A percentile compares a stretch with the other conserved stretches of the same genome.
Evolutionary conservation across 805 yeast genomes (phyloP).

Genomic region (Ogataea nakhonphanomensis): DNA sequence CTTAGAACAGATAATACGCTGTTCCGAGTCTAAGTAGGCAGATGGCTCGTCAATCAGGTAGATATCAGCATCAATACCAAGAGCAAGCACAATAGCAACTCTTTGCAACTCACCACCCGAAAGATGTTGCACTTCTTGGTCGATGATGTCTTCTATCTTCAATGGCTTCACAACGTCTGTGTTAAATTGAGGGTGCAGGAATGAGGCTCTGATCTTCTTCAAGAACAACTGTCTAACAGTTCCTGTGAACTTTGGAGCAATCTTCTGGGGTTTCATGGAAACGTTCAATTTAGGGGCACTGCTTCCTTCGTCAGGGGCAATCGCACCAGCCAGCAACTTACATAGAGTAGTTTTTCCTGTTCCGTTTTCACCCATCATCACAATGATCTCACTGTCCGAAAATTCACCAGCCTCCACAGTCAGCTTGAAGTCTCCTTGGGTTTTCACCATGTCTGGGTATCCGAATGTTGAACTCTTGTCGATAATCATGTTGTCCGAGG

Average conservation of each 20-base stretch:
- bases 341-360: conserved; percentile 99
- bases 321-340: conserved; percentile 89
- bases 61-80: conserved; percentile 94
- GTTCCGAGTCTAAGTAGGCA: conserved; percentile 98
- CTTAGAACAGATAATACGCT: conserved; percentile 98
- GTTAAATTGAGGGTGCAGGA: conserved; percentile 95
- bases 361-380: conserved; percentile 99
- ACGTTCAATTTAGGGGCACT: conserved; percentile 86
- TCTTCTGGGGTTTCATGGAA: conserved; percentile 98
- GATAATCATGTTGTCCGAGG: conserved; percentile 67
- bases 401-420: conserved; percentile 83
- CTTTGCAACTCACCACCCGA: conserved; percentile 99
- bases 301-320: conserved; percentile 77
- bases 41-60: conserved; percentile 98
- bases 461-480: conserved; percentile 77
- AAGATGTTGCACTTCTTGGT: conserved; percentile 94
- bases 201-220: conserved; percentile 92
- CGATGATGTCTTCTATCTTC: conserved; percentile 88
- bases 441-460: conserved; percentile 81
- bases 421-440: conserved; percentile 94
- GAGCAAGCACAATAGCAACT: conserved; percentile 93
- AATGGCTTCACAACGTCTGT: conserved; percentile 97
- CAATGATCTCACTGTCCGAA: conserved; percentile 93
- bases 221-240: conserved; percentile 96
- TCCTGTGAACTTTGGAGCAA: conserved; percentile 98